phyloP scores from a whole-genome alignment of 2,329 filamentous ascomycete genomes.

The Alternaria solani region DNA sequence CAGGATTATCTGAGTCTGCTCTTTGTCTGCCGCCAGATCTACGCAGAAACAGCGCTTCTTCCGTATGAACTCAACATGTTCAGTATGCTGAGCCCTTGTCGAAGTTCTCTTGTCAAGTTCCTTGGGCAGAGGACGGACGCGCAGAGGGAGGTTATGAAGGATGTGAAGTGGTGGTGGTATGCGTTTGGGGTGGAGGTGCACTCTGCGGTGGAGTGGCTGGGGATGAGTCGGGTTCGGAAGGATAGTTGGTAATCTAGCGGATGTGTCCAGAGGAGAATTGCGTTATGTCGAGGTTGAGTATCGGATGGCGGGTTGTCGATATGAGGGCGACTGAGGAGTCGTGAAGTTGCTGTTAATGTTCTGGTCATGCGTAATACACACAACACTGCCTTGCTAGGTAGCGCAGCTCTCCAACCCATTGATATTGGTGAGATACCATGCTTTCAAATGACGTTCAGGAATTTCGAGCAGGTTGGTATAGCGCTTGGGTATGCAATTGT shows the following conservation, averaged over 20 bases:
- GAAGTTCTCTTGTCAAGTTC: background rate
- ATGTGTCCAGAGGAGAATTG: accelerated
- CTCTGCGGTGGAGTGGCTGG: background rate
- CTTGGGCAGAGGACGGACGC: background rate
- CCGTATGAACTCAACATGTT: background rate
- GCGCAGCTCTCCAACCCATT: no score
- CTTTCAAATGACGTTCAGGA: no score
- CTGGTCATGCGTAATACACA: no score
- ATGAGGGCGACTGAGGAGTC: no score
- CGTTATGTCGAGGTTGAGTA: no score
- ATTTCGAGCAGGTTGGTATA: no score
- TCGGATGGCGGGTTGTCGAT: no score
- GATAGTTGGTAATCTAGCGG: background rate
- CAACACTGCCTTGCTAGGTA: no score
- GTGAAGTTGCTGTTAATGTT: no score
- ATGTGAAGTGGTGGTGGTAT: background rate
- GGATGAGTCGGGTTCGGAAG: background rate
- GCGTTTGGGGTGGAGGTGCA: background rate
- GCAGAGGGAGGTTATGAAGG: background rate
- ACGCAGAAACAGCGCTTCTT: background rate
- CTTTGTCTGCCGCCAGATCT: background rate
- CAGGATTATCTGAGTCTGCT: background rate
- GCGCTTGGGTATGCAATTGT: no score
- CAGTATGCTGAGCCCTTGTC: background rate
- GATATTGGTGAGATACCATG: no score